A percentile compares a stretch with the other conserved stretches of the same genome.
Evolutionary conservation across 208 protist species (phyloP).

Genomic region (Entamoeba invadens): DNA sequence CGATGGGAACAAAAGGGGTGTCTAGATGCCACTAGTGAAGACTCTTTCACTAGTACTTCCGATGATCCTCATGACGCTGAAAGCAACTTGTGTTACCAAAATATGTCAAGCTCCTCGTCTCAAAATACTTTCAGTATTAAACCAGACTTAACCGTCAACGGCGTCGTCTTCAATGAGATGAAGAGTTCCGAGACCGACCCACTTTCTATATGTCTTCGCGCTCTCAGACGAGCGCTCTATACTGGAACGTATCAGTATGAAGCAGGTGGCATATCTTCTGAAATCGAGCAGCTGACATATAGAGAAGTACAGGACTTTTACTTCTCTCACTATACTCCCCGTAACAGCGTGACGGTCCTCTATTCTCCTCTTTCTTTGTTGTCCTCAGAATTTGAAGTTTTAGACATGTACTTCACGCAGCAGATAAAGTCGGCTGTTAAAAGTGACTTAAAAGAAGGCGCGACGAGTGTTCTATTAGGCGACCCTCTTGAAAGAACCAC

Average conservation of each 20-base stretch:
- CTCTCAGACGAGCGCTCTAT: background rate
- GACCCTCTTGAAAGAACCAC: too few relatives aligned
- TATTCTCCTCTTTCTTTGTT: background rate
- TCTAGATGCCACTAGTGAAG: too few relatives aligned
- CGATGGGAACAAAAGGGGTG: background rate
- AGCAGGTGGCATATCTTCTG: background rate
- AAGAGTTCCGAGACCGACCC: constrained; percentile 3
- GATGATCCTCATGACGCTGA: too few relatives aligned
- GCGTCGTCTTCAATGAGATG: constrained; percentile 43
- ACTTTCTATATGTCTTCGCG: background rate
- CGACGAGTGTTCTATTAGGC: too few relatives aligned
- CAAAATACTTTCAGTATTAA: too few relatives aligned
- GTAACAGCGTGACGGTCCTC: background rate
- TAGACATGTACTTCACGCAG: background rate
- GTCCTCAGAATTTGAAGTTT: background rate
- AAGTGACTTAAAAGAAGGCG: too few relatives aligned
- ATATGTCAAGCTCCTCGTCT: too few relatives aligned
- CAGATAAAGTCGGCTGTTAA: too few relatives aligned
- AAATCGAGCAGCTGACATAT: background rate
- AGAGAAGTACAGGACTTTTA: background rate
- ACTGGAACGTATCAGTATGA: background rate
- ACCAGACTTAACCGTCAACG: constrained; percentile 10
- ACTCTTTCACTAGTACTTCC: too few relatives aligned
- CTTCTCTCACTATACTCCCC: background rate
- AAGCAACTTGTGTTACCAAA: too few relatives aligned